A percentile compares a stretch with the other conserved stretches of the same genome.
Evolutionary conservation across 345 rosid genomes (phyloP).

Genomic region (Salix udensis): DNA sequence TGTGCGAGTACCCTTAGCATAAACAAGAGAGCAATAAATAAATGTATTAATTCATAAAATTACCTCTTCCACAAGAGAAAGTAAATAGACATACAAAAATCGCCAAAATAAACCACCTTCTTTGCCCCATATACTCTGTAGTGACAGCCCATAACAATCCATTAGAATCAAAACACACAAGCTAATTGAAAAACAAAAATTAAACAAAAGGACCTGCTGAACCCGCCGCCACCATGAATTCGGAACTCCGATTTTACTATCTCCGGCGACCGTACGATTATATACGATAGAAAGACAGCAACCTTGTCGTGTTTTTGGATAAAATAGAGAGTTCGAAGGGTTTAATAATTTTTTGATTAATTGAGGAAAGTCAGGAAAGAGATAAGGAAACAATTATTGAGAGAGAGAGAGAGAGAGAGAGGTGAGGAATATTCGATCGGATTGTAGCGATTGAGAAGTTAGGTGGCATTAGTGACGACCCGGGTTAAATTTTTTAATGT

Average conservation of each 20-base stretch:
- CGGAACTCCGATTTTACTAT: neutral
- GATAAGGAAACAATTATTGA: too few species aligned
- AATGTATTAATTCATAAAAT: neutral
- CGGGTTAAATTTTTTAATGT: too few species aligned
- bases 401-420: too few species aligned
- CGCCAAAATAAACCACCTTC: conserved; percentile 31
- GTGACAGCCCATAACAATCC: neutral
- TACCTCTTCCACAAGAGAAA: conserved; percentile 48
- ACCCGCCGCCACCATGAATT: neutral
- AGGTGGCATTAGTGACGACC: too few species aligned
- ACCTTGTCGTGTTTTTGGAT: too few species aligned
- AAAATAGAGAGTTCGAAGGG: too few species aligned
- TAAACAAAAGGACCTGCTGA: neutral
- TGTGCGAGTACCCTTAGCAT: neutral
- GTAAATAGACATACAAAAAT: conserved; percentile 28
- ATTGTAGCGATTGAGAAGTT: too few species aligned
- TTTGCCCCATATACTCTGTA: conserved; percentile 47
- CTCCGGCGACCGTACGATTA: conserved; percentile 1
- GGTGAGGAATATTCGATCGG: too few species aligned
- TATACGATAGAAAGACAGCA: too few species aligned
- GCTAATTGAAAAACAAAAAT: neutral
- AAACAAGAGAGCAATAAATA: neutral
- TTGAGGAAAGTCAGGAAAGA: too few species aligned
- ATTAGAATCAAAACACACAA: neutral
- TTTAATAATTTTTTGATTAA: too few species aligned